These are phyloP conservation scores for Bryum argenteum DNA, from an alignment of 225 moss, liverwort and hornwort species.

Conservation along the genomic window DNA sequence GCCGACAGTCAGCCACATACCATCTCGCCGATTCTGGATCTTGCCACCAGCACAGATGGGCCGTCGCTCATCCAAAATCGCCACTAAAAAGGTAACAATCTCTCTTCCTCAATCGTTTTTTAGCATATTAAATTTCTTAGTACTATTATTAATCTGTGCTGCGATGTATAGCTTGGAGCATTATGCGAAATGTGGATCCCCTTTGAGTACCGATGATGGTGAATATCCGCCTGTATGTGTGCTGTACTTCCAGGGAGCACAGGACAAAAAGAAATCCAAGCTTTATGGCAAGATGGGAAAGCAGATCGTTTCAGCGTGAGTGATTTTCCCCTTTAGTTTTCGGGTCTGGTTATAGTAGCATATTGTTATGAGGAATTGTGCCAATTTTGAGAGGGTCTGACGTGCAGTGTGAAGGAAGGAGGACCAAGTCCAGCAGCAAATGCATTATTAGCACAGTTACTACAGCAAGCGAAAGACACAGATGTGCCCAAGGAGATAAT, in stretches of 20 bases:
- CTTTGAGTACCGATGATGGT: no score
- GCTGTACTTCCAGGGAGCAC: conserved; percentile 63
- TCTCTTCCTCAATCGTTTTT: neutral
- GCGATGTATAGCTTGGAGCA: neutral
- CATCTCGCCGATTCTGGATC: conserved; percentile 63
- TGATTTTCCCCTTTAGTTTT: conserved; percentile 5
- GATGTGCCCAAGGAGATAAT: conserved; percentile 94
- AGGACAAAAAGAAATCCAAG: conserved; percentile 94
- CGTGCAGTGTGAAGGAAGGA: conserved; percentile 76
- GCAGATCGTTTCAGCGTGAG: conserved; percentile 81
- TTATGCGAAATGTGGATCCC: no score
- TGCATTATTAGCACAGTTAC: conserved; percentile 63
- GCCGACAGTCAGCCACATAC: conserved; percentile 18
- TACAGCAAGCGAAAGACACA: conserved; percentile 86
- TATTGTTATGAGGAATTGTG: neutral
- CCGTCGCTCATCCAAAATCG: conserved; percentile 90
- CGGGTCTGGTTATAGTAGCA: neutral
- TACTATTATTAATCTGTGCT: no score
- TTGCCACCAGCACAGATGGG: conserved; percentile 83
- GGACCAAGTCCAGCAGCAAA: conserved; percentile 88
- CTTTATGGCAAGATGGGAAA: conserved; percentile 96
- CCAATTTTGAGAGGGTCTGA: neutral
- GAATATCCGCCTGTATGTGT: neutral
- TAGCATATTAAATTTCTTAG: neutral
- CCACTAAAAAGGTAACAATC: conserved; percentile 74